Conservation (phyloP, 1,284 basidiomycete genomes). For the Leccinum fuscescens region DNA sequence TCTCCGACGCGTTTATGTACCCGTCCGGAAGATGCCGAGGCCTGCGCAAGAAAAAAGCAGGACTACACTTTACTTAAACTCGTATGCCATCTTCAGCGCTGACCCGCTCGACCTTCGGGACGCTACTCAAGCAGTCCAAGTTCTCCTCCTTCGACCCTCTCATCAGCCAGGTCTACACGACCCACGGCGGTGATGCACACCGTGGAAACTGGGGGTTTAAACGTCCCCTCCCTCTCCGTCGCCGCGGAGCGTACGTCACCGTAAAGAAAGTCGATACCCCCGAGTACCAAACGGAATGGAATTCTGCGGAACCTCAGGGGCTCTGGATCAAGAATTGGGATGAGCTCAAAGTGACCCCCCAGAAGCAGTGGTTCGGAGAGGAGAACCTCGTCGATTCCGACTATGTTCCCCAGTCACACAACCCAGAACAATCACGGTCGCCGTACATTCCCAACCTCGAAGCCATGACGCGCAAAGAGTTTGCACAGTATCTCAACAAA, state of each 20-base stretch:
- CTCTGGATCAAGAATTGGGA: constrained; percentile 64
- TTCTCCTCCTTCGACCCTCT: constrained; percentile 73
- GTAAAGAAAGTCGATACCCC: constrained; percentile 61
- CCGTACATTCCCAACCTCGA: constrained; percentile 44
- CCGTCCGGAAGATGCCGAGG: constrained; percentile 29
- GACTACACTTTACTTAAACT: neutral
- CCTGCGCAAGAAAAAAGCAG: neutral
- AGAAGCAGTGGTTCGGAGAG: constrained; percentile 11
- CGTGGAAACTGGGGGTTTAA: constrained; percentile 81
- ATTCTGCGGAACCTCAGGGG: constrained; percentile 58
- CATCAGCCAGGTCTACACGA: constrained; percentile 71
- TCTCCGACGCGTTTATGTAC: constrained; percentile 15
- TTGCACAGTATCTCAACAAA: constrained; percentile 55
- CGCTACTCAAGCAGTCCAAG: constrained; percentile 70
- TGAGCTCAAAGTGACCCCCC: constrained; percentile 54
- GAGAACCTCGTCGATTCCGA: constrained; percentile 31
- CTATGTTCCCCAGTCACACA: constrained; percentile 13
- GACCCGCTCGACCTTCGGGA: constrained; percentile 62
- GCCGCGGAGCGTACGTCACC: constrained; percentile 60
- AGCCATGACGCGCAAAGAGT: constrained; percentile 48
- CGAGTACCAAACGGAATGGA: constrained; percentile 76
- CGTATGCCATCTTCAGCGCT: constrained; percentile 34
- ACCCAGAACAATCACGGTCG: constrained; percentile 18
- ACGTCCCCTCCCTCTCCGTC: constrained; percentile 65
- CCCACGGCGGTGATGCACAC: constrained; percentile 62